Evolutionary conservation across 2,329 filamentous ascomycete species (phyloP).

Genomic region (Escovopsis weberi): DNA sequence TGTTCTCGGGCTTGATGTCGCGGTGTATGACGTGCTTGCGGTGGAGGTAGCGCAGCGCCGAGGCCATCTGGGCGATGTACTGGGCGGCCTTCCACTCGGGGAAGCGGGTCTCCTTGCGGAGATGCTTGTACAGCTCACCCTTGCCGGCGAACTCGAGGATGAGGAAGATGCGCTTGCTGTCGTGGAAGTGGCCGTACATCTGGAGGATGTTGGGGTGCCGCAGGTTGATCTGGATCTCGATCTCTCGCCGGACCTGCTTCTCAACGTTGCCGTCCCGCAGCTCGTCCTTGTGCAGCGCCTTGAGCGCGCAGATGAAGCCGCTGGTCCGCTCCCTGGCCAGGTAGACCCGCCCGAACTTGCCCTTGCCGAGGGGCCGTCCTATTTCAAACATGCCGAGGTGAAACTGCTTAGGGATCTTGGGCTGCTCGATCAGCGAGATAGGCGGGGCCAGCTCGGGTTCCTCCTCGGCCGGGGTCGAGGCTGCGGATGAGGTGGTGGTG

Average conservation of each 20-base stretch:
- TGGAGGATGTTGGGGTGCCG: slow-evolving; percentile 51
- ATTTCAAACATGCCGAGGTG: slow-evolving; percentile 75
- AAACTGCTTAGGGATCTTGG: slow-evolving; percentile 47
- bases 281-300: slow-evolving; percentile 57
- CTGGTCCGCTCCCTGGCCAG: slow-evolving; percentile 51
- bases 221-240: slow-evolving; percentile 60
- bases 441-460: slow-evolving; percentile 34
- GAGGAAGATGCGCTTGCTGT: slow-evolving; percentile 56
- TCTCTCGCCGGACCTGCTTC: slow-evolving; percentile 57
- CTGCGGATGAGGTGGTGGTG: slow-evolving; percentile 25
- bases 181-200: slow-evolving; percentile 58
- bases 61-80: slow-evolving; percentile 59
- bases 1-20: slow-evolving; percentile 65
- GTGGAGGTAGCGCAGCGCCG: slow-evolving; percentile 16
- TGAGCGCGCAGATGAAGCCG: slow-evolving; percentile 57
- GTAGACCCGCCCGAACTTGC: slow-evolving; percentile 61
- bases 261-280: slow-evolving; percentile 58
- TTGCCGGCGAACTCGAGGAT: slow-evolving; percentile 53
- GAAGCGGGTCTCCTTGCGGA: slow-evolving; percentile 51
- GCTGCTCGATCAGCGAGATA: slow-evolving; percentile 40
- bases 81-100: slow-evolving; percentile 55
- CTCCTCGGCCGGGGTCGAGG: slow-evolving; percentile 34
- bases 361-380: slow-evolving; percentile 57
- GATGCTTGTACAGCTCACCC: slow-evolving; percentile 58
- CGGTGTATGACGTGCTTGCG: slow-evolving; percentile 19